Conservation (phyloP, 768 basidiomycete genomes). For the Leccinum truebloodii region DNA sequence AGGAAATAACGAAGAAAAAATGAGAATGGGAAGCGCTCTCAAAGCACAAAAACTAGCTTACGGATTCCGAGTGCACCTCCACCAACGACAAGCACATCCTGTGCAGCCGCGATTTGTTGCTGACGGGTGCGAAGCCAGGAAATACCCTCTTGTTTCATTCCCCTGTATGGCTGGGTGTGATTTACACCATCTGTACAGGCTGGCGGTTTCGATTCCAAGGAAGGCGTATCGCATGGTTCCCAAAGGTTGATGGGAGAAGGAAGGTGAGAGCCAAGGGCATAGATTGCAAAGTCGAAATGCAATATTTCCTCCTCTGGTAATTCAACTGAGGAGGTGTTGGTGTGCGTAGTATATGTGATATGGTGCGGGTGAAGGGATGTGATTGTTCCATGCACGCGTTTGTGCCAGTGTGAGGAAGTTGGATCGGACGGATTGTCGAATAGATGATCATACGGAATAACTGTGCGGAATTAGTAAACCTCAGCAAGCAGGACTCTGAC, state of each 20-base stretch:
- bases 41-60: slow-evolving; percentile 33
- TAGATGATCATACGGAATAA: slow-evolving; percentile 57
- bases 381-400: slow-evolving; percentile 48
- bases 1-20: neutral
- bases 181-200: neutral
- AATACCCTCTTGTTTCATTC: slow-evolving; percentile 50
- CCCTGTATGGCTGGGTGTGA: slow-evolving; percentile 30
- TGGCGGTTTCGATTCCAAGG: neutral
- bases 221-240: slow-evolving; percentile 27
- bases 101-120: slow-evolving; percentile 44
- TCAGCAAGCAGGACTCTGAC: too few relatives aligned
- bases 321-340: neutral
- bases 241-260: slow-evolving; percentile 58
- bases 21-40: neutral
- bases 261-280: slow-evolving; percentile 61
- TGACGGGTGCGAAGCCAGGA: slow-evolving; percentile 54
- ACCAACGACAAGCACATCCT: slow-evolving; percentile 62
- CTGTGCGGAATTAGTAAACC: slow-evolving; percentile 20
- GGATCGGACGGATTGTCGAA: slow-evolving; percentile 33
- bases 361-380: slow-evolving; percentile 39
- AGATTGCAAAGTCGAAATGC: slow-evolving; percentile 56
- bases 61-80: slow-evolving; percentile 76
- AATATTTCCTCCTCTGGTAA: slow-evolving; percentile 27
- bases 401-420: slow-evolving; percentile 22
- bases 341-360: slow-evolving; percentile 31